Percentiles rank a stretch among this genome's conserved stretches.
Conservation (phyloP, 306 rosid species). For the Sicyos baderoa region DNA sequence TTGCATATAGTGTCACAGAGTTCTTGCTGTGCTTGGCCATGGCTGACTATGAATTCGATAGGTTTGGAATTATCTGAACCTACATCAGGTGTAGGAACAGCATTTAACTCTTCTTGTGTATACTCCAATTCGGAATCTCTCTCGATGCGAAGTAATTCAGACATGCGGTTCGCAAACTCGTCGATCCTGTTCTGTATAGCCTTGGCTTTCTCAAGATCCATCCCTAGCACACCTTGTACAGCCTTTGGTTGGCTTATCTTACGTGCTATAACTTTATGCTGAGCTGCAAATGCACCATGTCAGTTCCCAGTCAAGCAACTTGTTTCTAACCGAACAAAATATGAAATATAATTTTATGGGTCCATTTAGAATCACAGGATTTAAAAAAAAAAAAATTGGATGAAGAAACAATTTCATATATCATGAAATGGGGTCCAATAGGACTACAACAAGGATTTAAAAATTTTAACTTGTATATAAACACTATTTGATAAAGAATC, state of each 20-base stretch:
- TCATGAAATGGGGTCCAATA: too few relatives aligned
- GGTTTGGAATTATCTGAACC: slow-evolving; percentile 51
- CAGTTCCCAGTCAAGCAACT: slow-evolving; percentile 18
- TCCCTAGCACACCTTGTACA: slow-evolving; percentile 54
- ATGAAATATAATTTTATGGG: not conserved
- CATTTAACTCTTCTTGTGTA: slow-evolving; percentile 80
- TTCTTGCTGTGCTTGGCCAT: slow-evolving; percentile 72
- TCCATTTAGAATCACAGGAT: slow-evolving; percentile 6
- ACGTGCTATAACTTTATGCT: slow-evolving; percentile 63
- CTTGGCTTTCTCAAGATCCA: slow-evolving; percentile 48
- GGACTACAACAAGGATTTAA: too few relatives aligned
- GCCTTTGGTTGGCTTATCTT: slow-evolving; percentile 36
- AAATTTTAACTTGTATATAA: not conserved
- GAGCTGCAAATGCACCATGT: slow-evolving; percentile 37
- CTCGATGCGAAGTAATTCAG: slow-evolving; percentile 58
- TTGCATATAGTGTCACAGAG: slow-evolving; percentile 80
- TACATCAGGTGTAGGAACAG: slow-evolving; percentile 60
- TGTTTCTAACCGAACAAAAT: slow-evolving; percentile 7
- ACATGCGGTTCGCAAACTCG: slow-evolving; percentile 49
- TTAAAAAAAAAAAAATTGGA: too few relatives aligned
- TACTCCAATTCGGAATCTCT: slow-evolving; percentile 81
- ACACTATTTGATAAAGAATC: too few relatives aligned
- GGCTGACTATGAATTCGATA: slow-evolving; percentile 69
- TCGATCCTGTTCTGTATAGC: slow-evolving; percentile 56
- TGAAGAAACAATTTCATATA: too few relatives aligned